phyloP scores from a whole-genome alignment of 2,329 filamentous ascomycete species.

The Herpotrichia juniperi region DNA sequence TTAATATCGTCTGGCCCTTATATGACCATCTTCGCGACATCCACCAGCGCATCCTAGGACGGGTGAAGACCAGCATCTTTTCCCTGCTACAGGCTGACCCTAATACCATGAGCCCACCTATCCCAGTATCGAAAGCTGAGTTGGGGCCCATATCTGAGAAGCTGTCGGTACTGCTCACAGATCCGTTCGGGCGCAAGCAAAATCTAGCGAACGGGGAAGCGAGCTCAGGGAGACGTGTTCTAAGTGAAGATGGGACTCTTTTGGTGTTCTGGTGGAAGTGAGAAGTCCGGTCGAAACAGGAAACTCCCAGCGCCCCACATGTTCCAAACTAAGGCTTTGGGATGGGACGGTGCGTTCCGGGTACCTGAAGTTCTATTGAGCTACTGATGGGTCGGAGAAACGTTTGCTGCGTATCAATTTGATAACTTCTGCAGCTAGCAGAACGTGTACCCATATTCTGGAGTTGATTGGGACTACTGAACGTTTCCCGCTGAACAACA shows the following conservation, averaged over 20 bases:
- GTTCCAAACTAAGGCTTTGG: too few species aligned
- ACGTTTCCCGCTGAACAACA: background rate
- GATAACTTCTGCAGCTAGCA: background rate
- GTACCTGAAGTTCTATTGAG: background rate
- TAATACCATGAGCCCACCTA: slow-evolving; percentile 28
- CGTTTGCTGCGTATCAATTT: background rate
- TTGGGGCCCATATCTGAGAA: slow-evolving; percentile 44
- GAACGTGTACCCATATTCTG: background rate
- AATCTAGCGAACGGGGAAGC: slow-evolving; percentile 13
- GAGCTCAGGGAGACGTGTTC: slow-evolving; percentile 34
- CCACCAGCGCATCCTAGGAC: slow-evolving; percentile 36
- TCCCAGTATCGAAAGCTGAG: slow-evolving; percentile 38
- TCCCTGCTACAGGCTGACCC: slow-evolving; percentile 35
- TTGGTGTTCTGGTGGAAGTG: slow-evolving; percentile 44
- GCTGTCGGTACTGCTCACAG: slow-evolving; percentile 37
- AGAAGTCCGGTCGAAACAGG: slow-evolving; percentile 7
- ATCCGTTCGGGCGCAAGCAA: slow-evolving; percentile 45
- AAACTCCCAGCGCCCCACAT: background rate
- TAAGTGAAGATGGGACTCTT: slow-evolving; percentile 39
- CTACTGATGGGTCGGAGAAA: background rate
- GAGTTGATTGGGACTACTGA: background rate
- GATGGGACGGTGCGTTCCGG: background rate
- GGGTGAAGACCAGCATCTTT: slow-evolving; percentile 43
- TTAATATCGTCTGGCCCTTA: slow-evolving; percentile 40
- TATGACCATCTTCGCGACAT: slow-evolving; percentile 41